Percentiles rank a stretch among this genome's conserved stretches.
These are phyloP conservation scores for Setaria viridis DNA, from an alignment of 202 grass and related monocot genomes.

Conservation along the genomic window DNA sequence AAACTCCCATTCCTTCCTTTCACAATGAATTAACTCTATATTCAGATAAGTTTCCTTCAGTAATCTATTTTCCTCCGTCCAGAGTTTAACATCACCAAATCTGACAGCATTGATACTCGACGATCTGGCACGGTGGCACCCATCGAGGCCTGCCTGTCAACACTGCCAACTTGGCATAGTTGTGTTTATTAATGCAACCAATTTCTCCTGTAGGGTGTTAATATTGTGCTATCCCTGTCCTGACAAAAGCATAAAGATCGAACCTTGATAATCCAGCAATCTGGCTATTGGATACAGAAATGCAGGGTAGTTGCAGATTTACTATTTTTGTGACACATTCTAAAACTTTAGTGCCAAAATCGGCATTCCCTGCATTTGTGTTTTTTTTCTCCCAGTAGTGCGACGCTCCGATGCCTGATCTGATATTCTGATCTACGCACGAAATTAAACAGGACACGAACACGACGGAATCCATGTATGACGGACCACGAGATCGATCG, in stretches of 20 bases:
- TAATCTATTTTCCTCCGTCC: not conserved
- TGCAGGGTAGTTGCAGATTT: not conserved
- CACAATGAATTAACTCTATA: not conserved
- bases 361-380: no score
- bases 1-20: not conserved
- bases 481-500: conserved; percentile 7
- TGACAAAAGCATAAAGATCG: not conserved
- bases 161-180: conserved; percentile 23
- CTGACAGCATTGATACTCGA: not conserved
- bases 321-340: not conserved
- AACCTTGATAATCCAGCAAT: not conserved
- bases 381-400: not conserved
- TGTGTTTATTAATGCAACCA: not conserved
- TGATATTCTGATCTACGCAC: not conserved
- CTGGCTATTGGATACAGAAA: not conserved
- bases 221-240: not conserved
- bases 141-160: not conserved
- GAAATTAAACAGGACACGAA: not conserved
- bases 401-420: not conserved
- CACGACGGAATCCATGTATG: not conserved
- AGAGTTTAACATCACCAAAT: not conserved
- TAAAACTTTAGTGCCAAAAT: not conserved
- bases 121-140: not conserved
- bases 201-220: conserved; percentile 2
- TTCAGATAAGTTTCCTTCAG: not conserved